These are phyloP conservation scores for Clitoria ternatea DNA, from an alignment of 306 rosid genomes.

Conservation along the genomic window DNA sequence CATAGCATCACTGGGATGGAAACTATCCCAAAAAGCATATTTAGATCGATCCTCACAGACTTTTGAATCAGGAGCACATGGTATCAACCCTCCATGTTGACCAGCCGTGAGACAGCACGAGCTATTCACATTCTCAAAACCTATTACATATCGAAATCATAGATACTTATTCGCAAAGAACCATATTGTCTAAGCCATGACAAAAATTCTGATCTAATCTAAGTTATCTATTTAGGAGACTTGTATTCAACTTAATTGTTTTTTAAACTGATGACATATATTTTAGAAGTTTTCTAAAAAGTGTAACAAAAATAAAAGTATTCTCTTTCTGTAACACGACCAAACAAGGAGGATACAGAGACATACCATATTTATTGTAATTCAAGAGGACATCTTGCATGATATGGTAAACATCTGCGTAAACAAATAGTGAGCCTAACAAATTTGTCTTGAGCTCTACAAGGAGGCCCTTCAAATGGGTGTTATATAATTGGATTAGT, in stretches of 20 bases:
- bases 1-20: conserved; percentile 68
- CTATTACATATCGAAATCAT: conserved; percentile 20
- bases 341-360: too few relatives aligned
- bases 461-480: conserved; percentile 42
- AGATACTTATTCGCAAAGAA: background rate
- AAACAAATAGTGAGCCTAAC: conserved; percentile 44
- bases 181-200: background rate
- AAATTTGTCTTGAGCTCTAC: conserved; percentile 36
- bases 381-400: conserved; percentile 15
- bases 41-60: conserved; percentile 56
- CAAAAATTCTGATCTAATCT: too few relatives aligned
- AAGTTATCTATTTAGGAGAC: too few relatives aligned
- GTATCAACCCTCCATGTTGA: conserved; percentile 53
- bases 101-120: conserved; percentile 65
- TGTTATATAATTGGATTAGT: conserved; percentile 49
- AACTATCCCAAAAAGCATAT: conserved; percentile 69
- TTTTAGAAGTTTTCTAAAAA: too few relatives aligned
- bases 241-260: too few relatives aligned
- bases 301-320: too few relatives aligned
- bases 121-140: conserved; percentile 52
- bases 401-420: conserved; percentile 47
- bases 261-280: too few relatives aligned
- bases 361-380: conserved; percentile 28
- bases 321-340: too few relatives aligned
- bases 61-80: conserved; percentile 48